Base-by-base conservation (phyloP, 495 filamentous ascomycete species). In the Podospora fimiseda region DNA sequence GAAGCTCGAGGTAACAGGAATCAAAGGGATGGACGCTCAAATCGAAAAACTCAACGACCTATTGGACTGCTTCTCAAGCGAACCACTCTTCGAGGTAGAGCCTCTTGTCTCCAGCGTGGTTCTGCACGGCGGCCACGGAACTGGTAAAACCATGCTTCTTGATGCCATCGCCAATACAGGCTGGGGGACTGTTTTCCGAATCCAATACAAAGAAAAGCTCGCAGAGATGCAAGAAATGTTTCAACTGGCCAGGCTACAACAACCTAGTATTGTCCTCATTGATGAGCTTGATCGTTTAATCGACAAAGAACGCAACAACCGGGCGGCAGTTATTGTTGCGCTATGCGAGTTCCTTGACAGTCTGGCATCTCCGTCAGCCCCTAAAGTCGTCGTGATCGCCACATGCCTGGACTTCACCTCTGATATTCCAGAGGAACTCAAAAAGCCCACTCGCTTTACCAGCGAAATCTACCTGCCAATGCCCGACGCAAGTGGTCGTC, bases 221-320 rank as follows among this genome's bases (percentile, higher is more conserved):
- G 60, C 78, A 18, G 74, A 78, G n/a, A 71, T 95, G 27, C 75
- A 82, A 44, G 80, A 81, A 48, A 66, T 78, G 0, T 95, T 98
- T 64, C 77, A 81, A 38, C 81, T 86, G 52, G 92, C 93, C 9
- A 70, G 72, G 43, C 74, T 76, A 5, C 74, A 77, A 53, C 84
- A 90, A 64, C 90, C 93, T 1, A 89, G 89, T 57, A 78, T 93
- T 4, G 77, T 98, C 24, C 70, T 95, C 13, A 85, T 96, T 37
- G 90, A 96, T 63, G 77, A 89, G 51, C 68, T 96, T 23, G 87
- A 95, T 46, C 75, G 74, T 48, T 69, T 96, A 21, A 86, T 88
- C 43, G 80, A 81, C 13, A 89, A 85, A 57, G 79, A 80, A 6
- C 71, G 76, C 27, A 66, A 67, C 23, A 72, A 75, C 49, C 71